Base-by-base conservation (phyloP, 164 flowering plant species). In the Akebia trifoliata region DNA sequence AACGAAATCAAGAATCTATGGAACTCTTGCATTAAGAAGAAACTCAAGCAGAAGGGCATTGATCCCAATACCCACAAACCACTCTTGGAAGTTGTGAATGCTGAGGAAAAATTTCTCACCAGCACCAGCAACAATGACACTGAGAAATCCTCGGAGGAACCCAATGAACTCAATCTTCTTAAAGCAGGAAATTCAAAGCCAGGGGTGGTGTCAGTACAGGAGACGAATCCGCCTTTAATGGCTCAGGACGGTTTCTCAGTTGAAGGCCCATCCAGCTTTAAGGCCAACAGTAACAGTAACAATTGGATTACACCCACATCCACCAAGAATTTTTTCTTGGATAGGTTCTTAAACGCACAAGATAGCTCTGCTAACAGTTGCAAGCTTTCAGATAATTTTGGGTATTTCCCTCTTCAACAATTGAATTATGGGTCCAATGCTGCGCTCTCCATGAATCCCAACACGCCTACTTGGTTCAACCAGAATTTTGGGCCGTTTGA, bases 21-120 rank as follows among this genome's bases (percentile, higher is more conserved):
- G 98, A 91, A 91, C 59, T 91, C 98, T 10, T 81, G 87, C 66
- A 78, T 91, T 49, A 88, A 86, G 81, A 90, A 86, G 74, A 90
- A 85, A 70, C 83, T 90, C 22, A 80, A 85, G 80, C 95, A 80
- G 69, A 78, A 71, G 56, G 97, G 97, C 67, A 85, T 90, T 61
- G 97, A 90, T 71, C 97, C 97, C 17, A 75, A 62, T 32, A 86
- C 97, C 12, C 97, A 90, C 67, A 84, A 83, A 54, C 88, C 83
- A 7, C 74, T 90, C 17, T 76, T 82, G 0, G 83, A 76, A 52
- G 60, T 74, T 25, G 87, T 77, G 37, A 75, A 64, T 25, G 74
- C 64, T 26, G 82, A 82, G 15, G 69, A 64, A 8, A 70, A 54
- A 6, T 28, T 54, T 8, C 50, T 63, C 6, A 1, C 55, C 20